phyloP scores from a whole-genome alignment of 2,329 filamentous ascomycete species.

The Chaetomium sp. region DNA sequence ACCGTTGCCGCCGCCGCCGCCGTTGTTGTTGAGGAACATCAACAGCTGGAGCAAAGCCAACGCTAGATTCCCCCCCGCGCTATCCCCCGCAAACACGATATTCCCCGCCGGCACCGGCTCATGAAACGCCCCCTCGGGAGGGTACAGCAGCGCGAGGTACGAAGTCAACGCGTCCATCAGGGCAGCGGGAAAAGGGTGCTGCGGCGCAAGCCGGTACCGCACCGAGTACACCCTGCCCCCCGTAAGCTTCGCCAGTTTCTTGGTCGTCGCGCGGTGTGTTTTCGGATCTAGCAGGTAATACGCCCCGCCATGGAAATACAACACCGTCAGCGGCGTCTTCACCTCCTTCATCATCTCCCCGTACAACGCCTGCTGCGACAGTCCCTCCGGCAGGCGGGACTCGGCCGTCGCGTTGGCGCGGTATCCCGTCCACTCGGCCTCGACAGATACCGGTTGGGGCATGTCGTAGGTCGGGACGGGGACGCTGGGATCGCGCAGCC shows the following conservation, averaged over 20 bases:
- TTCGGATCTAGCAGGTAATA: slow-evolving; percentile 66
- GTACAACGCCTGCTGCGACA: slow-evolving; percentile 61
- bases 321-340: slow-evolving; percentile 53
- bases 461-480: slow-evolving; percentile 30
- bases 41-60: slow-evolving; percentile 63
- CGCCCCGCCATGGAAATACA: slow-evolving; percentile 73
- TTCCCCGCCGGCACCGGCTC: slow-evolving; percentile 55
- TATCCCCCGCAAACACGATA: slow-evolving; percentile 68
- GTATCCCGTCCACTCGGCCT: slow-evolving; percentile 73
- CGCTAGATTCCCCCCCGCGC: slow-evolving; percentile 66
- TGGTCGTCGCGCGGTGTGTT: slow-evolving; percentile 54
- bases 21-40: slow-evolving; percentile 58
- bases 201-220: slow-evolving; percentile 68
- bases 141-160: slow-evolving; percentile 68
- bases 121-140: slow-evolving; percentile 61
- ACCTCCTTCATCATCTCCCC: slow-evolving; percentile 60
- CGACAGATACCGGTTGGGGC: slow-evolving; percentile 50
- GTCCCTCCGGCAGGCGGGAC: slow-evolving; percentile 40
- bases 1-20: no score
- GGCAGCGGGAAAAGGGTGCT: slow-evolving; percentile 67
- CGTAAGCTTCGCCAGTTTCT: slow-evolving; percentile 58
- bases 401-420: slow-evolving; percentile 46
- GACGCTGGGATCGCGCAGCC: slow-evolving; percentile 37
- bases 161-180: slow-evolving; percentile 66
- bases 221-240: slow-evolving; percentile 65